phyloP scores from a whole-genome alignment of 768 basidiomycete genomes.

The Pleurotus cornucopiae region DNA sequence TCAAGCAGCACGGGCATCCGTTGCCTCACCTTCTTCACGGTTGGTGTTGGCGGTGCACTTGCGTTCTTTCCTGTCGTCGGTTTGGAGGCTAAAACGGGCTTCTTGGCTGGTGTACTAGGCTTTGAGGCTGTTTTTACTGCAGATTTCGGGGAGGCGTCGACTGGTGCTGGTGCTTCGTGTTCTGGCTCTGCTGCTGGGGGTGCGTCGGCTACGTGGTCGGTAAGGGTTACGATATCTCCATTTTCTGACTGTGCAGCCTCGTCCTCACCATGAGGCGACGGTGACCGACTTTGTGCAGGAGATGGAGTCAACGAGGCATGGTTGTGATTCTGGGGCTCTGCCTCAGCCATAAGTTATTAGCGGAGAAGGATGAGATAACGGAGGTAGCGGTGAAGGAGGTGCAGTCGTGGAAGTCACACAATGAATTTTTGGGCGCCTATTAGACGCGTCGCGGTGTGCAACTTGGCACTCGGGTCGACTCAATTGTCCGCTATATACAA shows the following conservation, averaged over 20 bases:
- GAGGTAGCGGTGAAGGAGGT: no score
- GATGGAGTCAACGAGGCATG: not conserved
- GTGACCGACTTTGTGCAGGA: slow-evolving; percentile 11
- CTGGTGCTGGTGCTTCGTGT: slow-evolving; percentile 10
- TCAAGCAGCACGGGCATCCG: slow-evolving; percentile 5
- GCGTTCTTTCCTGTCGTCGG: slow-evolving; percentile 36
- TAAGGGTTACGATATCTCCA: slow-evolving; percentile 13
- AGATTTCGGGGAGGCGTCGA: slow-evolving; percentile 18
- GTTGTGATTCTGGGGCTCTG: slow-evolving; percentile 4
- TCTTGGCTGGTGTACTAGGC: slow-evolving; percentile 8
- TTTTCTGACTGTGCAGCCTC: slow-evolving; percentile 21
- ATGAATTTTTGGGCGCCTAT: not conserved
- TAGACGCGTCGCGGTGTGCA: slow-evolving; percentile 8
- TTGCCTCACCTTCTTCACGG: slow-evolving; percentile 61
- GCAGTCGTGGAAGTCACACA: not conserved
- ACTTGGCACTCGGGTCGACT: no score
- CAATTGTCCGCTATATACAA: no score
- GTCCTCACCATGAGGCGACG: slow-evolving; percentile 25
- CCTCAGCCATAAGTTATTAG: slow-evolving; percentile 10
- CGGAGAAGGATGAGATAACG: not conserved
- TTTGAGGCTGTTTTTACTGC: slow-evolving; percentile 17
- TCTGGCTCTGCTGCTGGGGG: slow-evolving; percentile 6
- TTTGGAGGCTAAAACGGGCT: slow-evolving; percentile 27
- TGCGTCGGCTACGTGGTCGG: slow-evolving; percentile 8
- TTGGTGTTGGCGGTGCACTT: slow-evolving; percentile 44